Conservation (phyloP, 1,139 yeast genomes). For the Groenewaldozyma sp. region DNA sequence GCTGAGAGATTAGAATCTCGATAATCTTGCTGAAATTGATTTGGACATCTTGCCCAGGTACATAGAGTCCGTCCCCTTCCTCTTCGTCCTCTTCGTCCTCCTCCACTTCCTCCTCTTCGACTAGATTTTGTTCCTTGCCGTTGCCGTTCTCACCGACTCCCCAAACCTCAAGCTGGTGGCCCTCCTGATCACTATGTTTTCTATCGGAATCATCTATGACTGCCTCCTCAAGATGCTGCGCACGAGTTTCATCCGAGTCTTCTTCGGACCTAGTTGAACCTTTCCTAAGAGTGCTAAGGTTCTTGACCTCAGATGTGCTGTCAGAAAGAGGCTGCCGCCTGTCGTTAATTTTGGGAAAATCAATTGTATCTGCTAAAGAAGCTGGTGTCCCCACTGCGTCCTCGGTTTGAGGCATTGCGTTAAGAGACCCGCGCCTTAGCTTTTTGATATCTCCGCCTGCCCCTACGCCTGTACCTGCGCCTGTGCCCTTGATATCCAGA, state of each 20-base stretch:
- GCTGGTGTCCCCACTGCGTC: neutral
- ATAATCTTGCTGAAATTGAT: slow-evolving; percentile 76
- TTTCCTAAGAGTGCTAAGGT: too few relatives aligned
- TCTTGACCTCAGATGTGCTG: neutral
- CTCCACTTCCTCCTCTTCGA: slow-evolving; percentile 14
- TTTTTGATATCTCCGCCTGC: slow-evolving; percentile 13
- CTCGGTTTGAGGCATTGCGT: neutral
- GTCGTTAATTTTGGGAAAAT: neutral
- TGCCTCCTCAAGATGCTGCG: neutral
- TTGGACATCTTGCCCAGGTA: slow-evolving; percentile 80
- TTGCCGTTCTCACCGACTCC: neutral
- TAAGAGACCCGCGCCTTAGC: neutral
- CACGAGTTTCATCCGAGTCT: neutral
- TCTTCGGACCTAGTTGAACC: too few relatives aligned
- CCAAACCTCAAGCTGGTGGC: neutral
- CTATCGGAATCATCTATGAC: neutral
- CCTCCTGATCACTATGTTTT: neutral
- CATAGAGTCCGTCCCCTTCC: slow-evolving; percentile 48
- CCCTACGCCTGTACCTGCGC: slow-evolving; percentile 3
- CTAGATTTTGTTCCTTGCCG: slow-evolving; percentile 6
- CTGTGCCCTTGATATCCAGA: neutral
- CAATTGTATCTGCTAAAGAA: neutral
- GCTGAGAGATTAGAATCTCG: slow-evolving; percentile 66
- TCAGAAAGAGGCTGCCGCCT: neutral
- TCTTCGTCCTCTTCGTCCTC: slow-evolving; percentile 21